Base-by-base conservation (phyloP, 352 stramenopile genomes). In the Pythium phragmiticola region DNA sequence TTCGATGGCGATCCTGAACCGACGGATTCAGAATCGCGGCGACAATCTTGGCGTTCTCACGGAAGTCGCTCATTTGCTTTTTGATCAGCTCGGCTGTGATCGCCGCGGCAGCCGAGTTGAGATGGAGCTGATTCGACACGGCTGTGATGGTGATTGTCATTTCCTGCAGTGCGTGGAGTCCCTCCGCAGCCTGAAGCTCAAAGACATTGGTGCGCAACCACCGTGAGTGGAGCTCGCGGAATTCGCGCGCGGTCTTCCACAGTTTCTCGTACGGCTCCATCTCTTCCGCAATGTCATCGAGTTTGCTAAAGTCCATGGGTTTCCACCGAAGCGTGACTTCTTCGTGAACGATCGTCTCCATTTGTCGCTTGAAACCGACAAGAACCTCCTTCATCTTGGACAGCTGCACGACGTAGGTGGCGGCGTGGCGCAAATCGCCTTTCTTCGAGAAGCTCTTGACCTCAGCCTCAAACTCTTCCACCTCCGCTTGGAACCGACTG, bases 41-140 rank as follows among this genome's bases (percentile, higher is more conserved):
- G 5, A 91, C 85, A 5, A 94, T 63, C 0, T 78, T 74, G 9
- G 82, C 67, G 14, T 87, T 85, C 47, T 90, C 83, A 5, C 78
- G 70, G 41, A 94, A 94, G 46, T 93, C 84, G 0, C 65, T 74
- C 68, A 94, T 87, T 57, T 92, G 85, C 60, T 94, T 94, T 47
- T 87, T 85, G 21, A 92, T 65, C 46, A 87, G 71, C 48, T 94
- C 84, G 0, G 84, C 79, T 0, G 81, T 89, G 49, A 90, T 78
- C 7, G 80, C 79, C 0, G 85, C 78, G 1, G 72, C 75, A 3
- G 81, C 79, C 0, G 71, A 87, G 21, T 81, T 88, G 14, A 80
- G 8, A 8, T 89, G 65, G 17, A 92, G 55, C 3, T 84, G 57
- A 48, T 86, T 93, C 1, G 77, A 80, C 2, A 86, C 82, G 14